phyloP scores from a whole-genome alignment of 495 filamentous ascomycete genomes.

The Penicillium paradoxum region DNA sequence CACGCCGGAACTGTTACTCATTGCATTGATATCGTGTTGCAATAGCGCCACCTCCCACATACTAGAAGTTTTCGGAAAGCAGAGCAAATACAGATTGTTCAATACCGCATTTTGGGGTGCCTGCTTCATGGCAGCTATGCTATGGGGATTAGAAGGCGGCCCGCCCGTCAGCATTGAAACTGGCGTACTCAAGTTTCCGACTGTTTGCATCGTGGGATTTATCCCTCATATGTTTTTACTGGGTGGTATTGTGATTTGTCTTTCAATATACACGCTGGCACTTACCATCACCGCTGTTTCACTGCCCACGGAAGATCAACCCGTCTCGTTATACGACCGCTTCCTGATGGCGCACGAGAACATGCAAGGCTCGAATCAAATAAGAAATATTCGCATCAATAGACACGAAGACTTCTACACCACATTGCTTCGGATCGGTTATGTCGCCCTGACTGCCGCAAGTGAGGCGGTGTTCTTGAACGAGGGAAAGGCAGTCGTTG shows the following conservation, averaged over 20 bases:
- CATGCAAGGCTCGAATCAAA: conserved; percentile 83
- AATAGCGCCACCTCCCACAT: conserved; percentile 83
- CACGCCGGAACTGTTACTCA: conserved; percentile 80
- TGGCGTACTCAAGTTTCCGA: conserved; percentile 73
- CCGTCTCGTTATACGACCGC: conserved; percentile 47
- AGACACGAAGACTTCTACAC: conserved; percentile 95
- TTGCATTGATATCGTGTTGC: conserved; percentile 80
- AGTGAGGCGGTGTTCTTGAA: conserved; percentile 95
- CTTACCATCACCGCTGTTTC: conserved; percentile 71
- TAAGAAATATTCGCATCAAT: conserved; percentile 71
- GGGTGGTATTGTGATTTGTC: conserved; percentile 68
- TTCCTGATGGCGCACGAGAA: conserved; percentile 69
- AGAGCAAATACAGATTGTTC: conserved; percentile 69
- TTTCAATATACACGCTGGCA: conserved; percentile 68
- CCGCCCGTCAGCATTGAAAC: conserved; percentile 40
- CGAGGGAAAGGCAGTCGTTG: conserved; percentile 70
- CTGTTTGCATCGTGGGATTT: conserved; percentile 91
- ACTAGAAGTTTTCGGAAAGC: conserved; percentile 72
- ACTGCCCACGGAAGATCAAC: conserved; percentile 42
- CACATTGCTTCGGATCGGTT: conserved; percentile 77
- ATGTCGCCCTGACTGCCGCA: conserved; percentile 80
- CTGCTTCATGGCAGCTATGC: conserved; percentile 77
- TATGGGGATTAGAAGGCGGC: conserved; percentile 62
- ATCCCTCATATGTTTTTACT: conserved; percentile 87
- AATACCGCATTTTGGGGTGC: conserved; percentile 87